Base-by-base conservation (phyloP, 805 yeast species). In the Pichia cabralensis region DNA sequence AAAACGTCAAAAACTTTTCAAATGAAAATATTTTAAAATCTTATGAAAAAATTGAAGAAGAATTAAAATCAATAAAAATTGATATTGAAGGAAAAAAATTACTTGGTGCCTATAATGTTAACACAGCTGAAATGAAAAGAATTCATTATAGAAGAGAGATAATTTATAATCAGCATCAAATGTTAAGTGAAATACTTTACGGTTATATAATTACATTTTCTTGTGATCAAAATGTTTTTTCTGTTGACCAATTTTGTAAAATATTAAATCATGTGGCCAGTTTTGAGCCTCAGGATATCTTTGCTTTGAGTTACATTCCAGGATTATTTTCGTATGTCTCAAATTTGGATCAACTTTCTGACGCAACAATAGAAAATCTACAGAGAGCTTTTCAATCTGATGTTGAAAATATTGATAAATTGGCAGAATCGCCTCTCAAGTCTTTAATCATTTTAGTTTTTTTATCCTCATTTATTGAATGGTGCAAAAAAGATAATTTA, bases 141-240 rank as follows among this genome's bases (percentile, higher is more conserved):
- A 53, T 80, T 23, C 64, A 63, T 24, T 76, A 70, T 46, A 70
- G 80, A 48, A 71, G 85, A 42, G 73, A 71, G 36, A 74, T 74
- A 42, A 61, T 83, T 20, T 67, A 74, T 34, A 63, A 62, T 32
- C 77, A 78, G 46, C 92, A 86, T 52, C 94, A 84, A 47, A 50
- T 67, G 2, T 56, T 88, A 35, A 78, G 88, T 28, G 81, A 76
- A 51, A 62, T 83, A 2, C 59, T 80, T 6, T 71, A 54, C 45
- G 77, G 80, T 3, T 53, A 72, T 28, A 60, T 68, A 7, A 59
- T 26, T 7, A 26, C 24, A n/a, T 37, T 35, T 17, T 21, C 61
- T 3, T 60, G 20, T 8, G 14, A 16, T 12, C n/a, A 8, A 7
- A 60, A 25, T 60, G 62, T 26, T 43, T 53, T 25, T 58, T 55